Conservation (phyloP, 2,329 filamentous ascomycete genomes). For the Thelonectria blattea region DNA sequence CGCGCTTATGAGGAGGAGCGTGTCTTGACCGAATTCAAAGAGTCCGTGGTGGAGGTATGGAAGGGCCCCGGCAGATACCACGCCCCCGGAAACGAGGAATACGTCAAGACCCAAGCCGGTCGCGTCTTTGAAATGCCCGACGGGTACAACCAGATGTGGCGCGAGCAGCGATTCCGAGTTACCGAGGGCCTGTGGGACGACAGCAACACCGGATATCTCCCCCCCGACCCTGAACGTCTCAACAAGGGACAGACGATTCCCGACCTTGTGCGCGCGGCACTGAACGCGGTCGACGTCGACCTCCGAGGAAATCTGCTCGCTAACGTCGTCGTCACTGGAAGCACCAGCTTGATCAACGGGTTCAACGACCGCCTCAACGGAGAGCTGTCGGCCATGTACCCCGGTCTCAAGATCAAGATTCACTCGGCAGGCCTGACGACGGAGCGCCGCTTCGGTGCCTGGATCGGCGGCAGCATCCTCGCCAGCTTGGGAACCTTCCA, state of each 20-base stretch:
- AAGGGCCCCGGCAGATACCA: slow-evolving; percentile 74
- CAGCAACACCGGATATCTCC: slow-evolving; percentile 70
- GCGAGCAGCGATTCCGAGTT: slow-evolving; percentile 82
- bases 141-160: slow-evolving; percentile 95
- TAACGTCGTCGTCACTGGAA: slow-evolving; percentile 93
- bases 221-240: slow-evolving; percentile 52
- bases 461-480: slow-evolving; percentile 96
- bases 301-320: slow-evolving; percentile 80
- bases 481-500: slow-evolving; percentile 97
- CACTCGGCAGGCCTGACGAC: slow-evolving; percentile 85
- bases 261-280: slow-evolving; percentile 76
- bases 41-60: slow-evolving; percentile 96
- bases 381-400: slow-evolving; percentile 82
- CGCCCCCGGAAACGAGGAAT: slow-evolving; percentile 75
- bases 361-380: slow-evolving; percentile 89
- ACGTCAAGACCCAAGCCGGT: slow-evolving; percentile 73
- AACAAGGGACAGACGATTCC: slow-evolving; percentile 82
- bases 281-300: slow-evolving; percentile 87
- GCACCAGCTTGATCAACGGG: slow-evolving; percentile 84
- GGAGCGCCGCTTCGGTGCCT: slow-evolving; percentile 89
- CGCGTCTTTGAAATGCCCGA: slow-evolving; percentile 97
- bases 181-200: slow-evolving; percentile 93
- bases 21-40: slow-evolving; percentile 94
- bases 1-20: slow-evolving; percentile 88
- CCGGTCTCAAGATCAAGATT: slow-evolving; percentile 84